Base-by-base conservation (phyloP, 202 grass and related monocot genomes). In the Panicum hallii region DNA sequence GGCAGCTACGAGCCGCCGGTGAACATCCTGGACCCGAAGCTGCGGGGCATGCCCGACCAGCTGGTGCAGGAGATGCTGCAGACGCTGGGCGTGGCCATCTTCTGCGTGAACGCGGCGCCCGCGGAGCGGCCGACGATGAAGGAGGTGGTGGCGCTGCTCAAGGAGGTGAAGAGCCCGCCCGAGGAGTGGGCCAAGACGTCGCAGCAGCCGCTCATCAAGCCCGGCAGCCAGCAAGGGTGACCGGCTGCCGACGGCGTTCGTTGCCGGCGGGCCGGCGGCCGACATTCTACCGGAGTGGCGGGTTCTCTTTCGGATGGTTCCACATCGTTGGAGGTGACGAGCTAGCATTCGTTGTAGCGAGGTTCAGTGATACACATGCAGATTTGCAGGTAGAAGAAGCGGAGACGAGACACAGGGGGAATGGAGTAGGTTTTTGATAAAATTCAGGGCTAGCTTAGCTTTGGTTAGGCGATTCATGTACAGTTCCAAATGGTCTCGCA, bases 11-110 rank as follows among this genome's bases (percentile, higher is more conserved):
- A 97, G 82, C 93, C 97, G 0, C 63, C 90, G 1, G 78, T 92
- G 64, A 96, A 88, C 82, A 81, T 99, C 23, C 88, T 99, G 28
- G 93, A 99, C 79, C 84, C 93, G 1, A 96, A 93, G 84, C 72
- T 99, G 26, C 86, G 86, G 1, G 85, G 90, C 56, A 94, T 94
- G 93, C 91, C 93, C 1, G 91, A 99, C 81, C 93, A 97, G 90
- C 91, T 89, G 41, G 82, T 99, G 47, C 97, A 99, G 72, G 97
- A 99, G 89, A 93, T 94, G 97, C 91, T 99, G 60, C 97, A 99
- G 86, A 93, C 93, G 20, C 81, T 99, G 69, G 97, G 93, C 38
- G 84, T 99, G 14, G 97, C 93, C 64, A 85, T 99, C 84, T 96
- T 96, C 71, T 97, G 97, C 15, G 97, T 97, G 62, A 99, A 99